Evolutionary conservation across 1,284 basidiomycete species (phyloP).

Genomic region (Chalciporus sp.): DNA sequence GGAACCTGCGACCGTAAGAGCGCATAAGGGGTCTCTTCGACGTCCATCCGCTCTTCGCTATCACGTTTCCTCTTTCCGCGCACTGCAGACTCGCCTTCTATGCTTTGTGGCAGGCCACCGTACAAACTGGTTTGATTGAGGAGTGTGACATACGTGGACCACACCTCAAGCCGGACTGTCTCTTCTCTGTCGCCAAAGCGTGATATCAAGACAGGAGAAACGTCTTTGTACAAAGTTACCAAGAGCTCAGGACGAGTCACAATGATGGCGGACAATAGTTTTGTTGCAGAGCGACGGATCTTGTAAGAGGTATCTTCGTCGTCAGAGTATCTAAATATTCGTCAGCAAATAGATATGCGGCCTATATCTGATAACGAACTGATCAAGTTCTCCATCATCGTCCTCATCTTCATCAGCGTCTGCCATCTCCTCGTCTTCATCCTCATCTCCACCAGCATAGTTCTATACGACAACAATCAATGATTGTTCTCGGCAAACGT

Average conservation of each 20-base stretch:
- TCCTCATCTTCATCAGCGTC: conserved; percentile 78
- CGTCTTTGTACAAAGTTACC: conserved; percentile 74
- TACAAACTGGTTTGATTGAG: conserved; percentile 85
- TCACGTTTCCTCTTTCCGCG: conserved; percentile 82
- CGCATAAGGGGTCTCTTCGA: conserved; percentile 75
- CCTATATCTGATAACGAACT: conserved; percentile 40
- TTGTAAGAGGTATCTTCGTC: conserved; percentile 99
- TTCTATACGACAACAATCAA: conserved; percentile 56
- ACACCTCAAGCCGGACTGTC: conserved; percentile 93
- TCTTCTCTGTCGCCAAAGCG: conserved; percentile 95
- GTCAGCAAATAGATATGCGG: conserved; percentile 4
- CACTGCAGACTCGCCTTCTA: conserved; percentile 51
- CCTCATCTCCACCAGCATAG: conserved; percentile 78
- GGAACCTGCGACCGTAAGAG: conserved; percentile 79
- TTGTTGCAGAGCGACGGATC: conserved; percentile 91
- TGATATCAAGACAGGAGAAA: conserved; percentile 87
- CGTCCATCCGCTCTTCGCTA: conserved; percentile 68
- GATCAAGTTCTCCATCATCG: conserved; percentile 78
- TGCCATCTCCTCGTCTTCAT: conserved; percentile 84
- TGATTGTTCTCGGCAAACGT: not conserved
- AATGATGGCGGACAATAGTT: conserved; percentile 84
- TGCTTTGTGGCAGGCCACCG: conserved; percentile 56
- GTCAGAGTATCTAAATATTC: conserved; percentile 78
- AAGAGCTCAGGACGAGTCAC: conserved; percentile 88
- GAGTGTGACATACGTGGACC: conserved; percentile 82